Evolutionary conservation across 1,284 basidiomycete species (phyloP).

Genomic region (Thecaphora frezii): DNA sequence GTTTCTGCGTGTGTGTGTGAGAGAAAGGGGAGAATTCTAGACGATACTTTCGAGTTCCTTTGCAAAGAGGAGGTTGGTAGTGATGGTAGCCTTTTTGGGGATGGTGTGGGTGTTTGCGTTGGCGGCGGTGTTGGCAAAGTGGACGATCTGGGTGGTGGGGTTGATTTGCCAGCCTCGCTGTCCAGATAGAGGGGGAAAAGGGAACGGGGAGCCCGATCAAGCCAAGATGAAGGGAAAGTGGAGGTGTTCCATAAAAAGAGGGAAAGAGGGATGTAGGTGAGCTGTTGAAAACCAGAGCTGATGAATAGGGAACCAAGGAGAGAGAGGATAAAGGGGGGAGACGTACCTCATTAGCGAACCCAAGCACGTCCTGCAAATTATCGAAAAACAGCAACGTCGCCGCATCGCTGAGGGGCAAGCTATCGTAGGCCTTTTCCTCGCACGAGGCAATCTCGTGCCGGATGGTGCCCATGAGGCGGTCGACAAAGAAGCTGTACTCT

Average conservation of each 20-base stretch:
- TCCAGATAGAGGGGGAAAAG: neutral
- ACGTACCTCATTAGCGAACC: conserved; percentile 70
- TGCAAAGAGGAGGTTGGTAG: conserved; percentile 53
- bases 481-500: conserved; percentile 87
- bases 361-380: conserved; percentile 72
- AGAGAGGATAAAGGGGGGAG: neutral
- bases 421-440: conserved; percentile 85
- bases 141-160: conserved; percentile 56
- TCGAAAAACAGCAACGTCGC: conserved; percentile 85
- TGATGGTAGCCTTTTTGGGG: conserved; percentile 53
- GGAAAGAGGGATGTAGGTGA: no score
- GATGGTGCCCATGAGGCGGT: conserved; percentile 89
- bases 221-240: neutral
- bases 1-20: no score
- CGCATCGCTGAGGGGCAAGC: conserved; percentile 81
- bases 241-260: neutral
- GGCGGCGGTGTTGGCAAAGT: conserved; percentile 40
- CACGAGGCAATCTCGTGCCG: conserved; percentile 92
- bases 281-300: no score
- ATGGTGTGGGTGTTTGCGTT: conserved; percentile 24
- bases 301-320: no score
- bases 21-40: neutral
- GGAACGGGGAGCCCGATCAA: neutral
- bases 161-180: conserved; percentile 60
- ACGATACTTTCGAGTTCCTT: conserved; percentile 59